A percentile compares a stretch with the other conserved stretches of the same genome.
Conservation (phyloP, 2,329 filamentous ascomycete genomes). For the Talaromyces verruculosus region DNA sequence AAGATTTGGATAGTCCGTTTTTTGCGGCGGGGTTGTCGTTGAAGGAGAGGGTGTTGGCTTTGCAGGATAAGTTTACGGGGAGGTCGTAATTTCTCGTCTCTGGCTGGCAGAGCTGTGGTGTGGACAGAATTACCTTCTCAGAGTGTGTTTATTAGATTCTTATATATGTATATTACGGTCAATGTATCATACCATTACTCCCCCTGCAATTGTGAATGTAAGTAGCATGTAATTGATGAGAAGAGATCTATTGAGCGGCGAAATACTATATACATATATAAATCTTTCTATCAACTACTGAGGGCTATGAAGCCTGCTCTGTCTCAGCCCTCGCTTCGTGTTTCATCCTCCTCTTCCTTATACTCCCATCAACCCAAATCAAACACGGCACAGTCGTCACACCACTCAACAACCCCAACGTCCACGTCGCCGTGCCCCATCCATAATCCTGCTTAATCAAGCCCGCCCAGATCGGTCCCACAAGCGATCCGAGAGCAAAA, state of each 20-base stretch:
- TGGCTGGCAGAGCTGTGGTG: not conserved
- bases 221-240: not conserved
- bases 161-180: slow-evolving; percentile 2
- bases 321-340: not conserved
- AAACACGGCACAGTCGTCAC: slow-evolving; percentile 29
- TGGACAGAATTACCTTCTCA: not conserved
- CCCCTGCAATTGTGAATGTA: not conserved
- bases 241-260: not conserved
- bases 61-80: slow-evolving; percentile 18
- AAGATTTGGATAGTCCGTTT: slow-evolving; percentile 38
- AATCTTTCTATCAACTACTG: not conserved
- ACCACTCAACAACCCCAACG: slow-evolving; percentile 32
- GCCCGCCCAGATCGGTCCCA: slow-evolving; percentile 61
- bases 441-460: slow-evolving; percentile 35
- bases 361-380: slow-evolving; percentile 22
- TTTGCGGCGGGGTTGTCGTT: slow-evolving; percentile 38
- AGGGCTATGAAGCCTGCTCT: not conserved
- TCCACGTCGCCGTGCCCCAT: slow-evolving; percentile 34
- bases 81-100: not conserved
- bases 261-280: slow-evolving; percentile 1
- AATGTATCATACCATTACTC: not conserved
- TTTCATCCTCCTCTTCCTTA: slow-evolving; percentile 15
- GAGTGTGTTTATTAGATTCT: not conserved
- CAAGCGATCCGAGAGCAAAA: slow-evolving; percentile 59
- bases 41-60: slow-evolving; percentile 33